Evolutionary conservation across 2,329 filamentous ascomycete species (phyloP).

Genomic region (Trichophyton mentagrophytes): DNA sequence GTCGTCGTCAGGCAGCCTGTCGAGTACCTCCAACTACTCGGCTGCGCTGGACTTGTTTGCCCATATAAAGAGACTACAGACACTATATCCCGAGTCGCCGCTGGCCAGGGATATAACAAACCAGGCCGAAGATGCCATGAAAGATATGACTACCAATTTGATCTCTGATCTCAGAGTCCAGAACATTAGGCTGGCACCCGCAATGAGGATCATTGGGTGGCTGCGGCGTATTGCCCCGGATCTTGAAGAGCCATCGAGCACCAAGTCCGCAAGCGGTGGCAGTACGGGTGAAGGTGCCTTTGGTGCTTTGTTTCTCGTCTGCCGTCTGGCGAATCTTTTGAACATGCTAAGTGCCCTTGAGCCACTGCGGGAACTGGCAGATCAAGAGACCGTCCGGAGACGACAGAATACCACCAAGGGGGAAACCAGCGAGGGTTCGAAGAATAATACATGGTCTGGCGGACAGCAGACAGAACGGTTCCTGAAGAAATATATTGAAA

Average conservation of each 20-base stretch:
- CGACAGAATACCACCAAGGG: constrained; percentile 18
- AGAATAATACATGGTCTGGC: constrained; percentile 26
- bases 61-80: constrained; percentile 78
- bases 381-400: constrained; percentile 57
- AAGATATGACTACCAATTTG: constrained; percentile 73
- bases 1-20: constrained; percentile 19
- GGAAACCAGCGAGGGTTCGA: constrained; percentile 10
- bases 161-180: constrained; percentile 64
- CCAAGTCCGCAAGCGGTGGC: constrained; percentile 12
- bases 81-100: constrained; percentile 66
- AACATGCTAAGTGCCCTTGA: constrained; percentile 70
- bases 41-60: constrained; percentile 81
- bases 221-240: constrained; percentile 77
- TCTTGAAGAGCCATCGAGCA: constrained; percentile 40
- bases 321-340: constrained; percentile 66
- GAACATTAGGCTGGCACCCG: constrained; percentile 73
- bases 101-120: constrained; percentile 59
- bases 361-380: constrained; percentile 74
- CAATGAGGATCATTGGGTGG: constrained; percentile 85
- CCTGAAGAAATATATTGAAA: constrained; percentile 88
- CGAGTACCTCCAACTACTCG: constrained; percentile 59
- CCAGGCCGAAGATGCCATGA: constrained; percentile 79
- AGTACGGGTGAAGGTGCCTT: constrained; percentile 50
- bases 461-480: constrained; percentile 92
- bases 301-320: constrained; percentile 76